Conservation (phyloP, 176 grass and related monocot genomes). For the Hsuehochloa calcarea region DNA sequence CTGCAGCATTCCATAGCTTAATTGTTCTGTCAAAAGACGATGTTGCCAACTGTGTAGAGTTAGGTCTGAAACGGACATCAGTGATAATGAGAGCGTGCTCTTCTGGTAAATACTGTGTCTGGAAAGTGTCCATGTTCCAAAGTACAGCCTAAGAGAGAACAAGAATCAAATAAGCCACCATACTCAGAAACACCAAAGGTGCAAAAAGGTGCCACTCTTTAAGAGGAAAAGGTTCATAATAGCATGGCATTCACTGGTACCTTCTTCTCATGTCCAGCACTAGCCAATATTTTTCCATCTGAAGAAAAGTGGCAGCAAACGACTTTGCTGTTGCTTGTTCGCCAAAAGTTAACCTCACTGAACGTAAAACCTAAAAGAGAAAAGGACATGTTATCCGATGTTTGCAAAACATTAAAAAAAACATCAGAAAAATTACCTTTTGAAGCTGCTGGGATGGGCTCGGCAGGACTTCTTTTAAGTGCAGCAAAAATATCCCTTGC, state of each 20-base stretch:
- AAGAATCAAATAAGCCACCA: constrained; percentile 19
- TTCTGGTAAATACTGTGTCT: constrained; percentile 75
- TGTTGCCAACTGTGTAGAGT: constrained; percentile 78
- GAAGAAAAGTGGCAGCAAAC: constrained; percentile 97
- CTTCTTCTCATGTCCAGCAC: constrained; percentile 99
- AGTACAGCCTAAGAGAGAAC: constrained; percentile 64
- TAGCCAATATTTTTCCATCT: constrained; percentile 89
- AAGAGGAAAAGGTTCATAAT: constrained; percentile 16
- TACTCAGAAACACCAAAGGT: constrained; percentile 19
- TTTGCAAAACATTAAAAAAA: not conserved
- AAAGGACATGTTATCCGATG: constrained; percentile 6
- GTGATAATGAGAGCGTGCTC: constrained; percentile 73
- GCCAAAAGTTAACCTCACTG: constrained; percentile 69
- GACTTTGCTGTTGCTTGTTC: constrained; percentile 88
- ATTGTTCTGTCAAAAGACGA: constrained; percentile 91
- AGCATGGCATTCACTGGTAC: constrained; percentile 33
- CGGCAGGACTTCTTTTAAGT: constrained; percentile 61
- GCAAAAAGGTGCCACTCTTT: constrained; percentile 4
- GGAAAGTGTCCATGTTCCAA: constrained; percentile 96
- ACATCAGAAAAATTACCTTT: constrained; percentile 50
- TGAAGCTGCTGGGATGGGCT: constrained; percentile 58
- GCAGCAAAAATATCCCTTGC: constrained; percentile 88
- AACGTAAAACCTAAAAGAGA: constrained; percentile 82
- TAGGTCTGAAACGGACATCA: constrained; percentile 94
- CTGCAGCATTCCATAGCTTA: constrained; percentile 83